A percentile compares a stretch with the other conserved stretches of the same genome.
These are phyloP conservation scores for Pontederia paniculata DNA, from an alignment of 176 grass and related monocot genomes.

Conservation along the genomic window DNA sequence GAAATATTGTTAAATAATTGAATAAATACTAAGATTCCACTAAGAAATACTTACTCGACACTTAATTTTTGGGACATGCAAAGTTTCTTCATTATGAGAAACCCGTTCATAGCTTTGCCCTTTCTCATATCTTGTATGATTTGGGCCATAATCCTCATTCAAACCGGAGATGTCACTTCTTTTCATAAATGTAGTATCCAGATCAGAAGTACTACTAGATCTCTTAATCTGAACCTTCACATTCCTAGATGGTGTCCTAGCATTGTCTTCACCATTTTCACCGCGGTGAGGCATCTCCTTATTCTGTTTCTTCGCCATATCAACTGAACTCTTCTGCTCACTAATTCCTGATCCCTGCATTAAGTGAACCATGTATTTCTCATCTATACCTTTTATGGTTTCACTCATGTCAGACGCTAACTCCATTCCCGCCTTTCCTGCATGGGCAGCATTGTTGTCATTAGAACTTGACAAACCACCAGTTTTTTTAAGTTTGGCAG, in stretches of 20 bases:
- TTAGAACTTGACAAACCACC: slow-evolving; percentile 19
- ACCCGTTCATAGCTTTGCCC: slow-evolving; percentile 25
- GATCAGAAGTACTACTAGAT: slow-evolving; percentile 83
- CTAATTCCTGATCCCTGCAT: slow-evolving; percentile 52
- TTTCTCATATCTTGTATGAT: slow-evolving; percentile 37
- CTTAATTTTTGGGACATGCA: slow-evolving; percentile 73
- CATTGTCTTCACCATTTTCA: slow-evolving; percentile 30
- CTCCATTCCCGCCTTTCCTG: slow-evolving; percentile 37
- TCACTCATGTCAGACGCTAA: slow-evolving; percentile 62
- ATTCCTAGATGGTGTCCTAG: slow-evolving; percentile 20
- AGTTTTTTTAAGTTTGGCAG: slow-evolving; percentile 27
- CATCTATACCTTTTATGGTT: slow-evolving; percentile 67
- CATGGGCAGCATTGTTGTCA: slow-evolving; percentile 15
- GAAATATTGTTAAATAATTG: slow-evolving; percentile 5
- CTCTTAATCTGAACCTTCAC: slow-evolving; percentile 58
- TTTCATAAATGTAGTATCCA: slow-evolving; percentile 47
- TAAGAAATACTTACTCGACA: slow-evolving; percentile 73
- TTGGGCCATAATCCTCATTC: slow-evolving; percentile 17
- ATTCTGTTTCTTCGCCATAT: slow-evolving; percentile 27
- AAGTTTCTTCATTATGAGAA: slow-evolving; percentile 37
- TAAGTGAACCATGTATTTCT: slow-evolving; percentile 90
- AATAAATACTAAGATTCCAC: slow-evolving; percentile 19
- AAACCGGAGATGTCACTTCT: slow-evolving; percentile 32
- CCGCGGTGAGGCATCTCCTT: slow-evolving; percentile 22
- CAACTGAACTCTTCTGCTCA: slow-evolving; percentile 38